Evolutionary conservation across 179 eudicot species (phyloP).

Genomic region (Drosera spatulata): DNA sequence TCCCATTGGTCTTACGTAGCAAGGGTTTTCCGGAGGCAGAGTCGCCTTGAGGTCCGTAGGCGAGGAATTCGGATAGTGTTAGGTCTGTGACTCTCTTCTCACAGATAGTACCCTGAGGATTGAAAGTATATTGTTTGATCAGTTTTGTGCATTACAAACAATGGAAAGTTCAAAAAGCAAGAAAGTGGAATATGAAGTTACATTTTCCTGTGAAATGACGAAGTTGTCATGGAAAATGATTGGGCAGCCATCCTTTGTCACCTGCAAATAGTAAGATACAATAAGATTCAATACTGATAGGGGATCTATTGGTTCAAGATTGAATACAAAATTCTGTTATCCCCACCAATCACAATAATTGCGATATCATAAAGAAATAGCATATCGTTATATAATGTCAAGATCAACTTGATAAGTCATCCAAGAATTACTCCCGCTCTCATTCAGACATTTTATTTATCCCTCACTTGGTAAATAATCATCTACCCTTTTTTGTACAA

Average conservation of each 20-base stretch:
- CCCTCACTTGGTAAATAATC: too few relatives aligned
- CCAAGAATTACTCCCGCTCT: too few relatives aligned
- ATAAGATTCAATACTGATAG: too few relatives aligned
- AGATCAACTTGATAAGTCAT: too few relatives aligned
- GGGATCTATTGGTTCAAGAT: background rate
- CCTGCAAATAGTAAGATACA: conserved; percentile 32
- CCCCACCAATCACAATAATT: too few relatives aligned
- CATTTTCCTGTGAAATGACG: conserved; percentile 52
- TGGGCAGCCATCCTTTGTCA: conserved; percentile 64
- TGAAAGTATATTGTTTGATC: background rate
- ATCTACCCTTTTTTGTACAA: too few relatives aligned
- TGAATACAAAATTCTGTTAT: background rate
- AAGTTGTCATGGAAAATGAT: conserved; percentile 67
- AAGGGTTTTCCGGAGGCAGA: conserved; percentile 37
- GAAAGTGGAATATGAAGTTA: conserved; percentile 15
- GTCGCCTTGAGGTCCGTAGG: conserved; percentile 67
- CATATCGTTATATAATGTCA: too few relatives aligned
- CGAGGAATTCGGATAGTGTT: conserved; percentile 44
- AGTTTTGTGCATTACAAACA: background rate
- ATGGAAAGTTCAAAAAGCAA: background rate
- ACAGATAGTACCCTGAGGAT: conserved; percentile 41
- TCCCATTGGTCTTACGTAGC: conserved; percentile 56
- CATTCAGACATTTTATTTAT: too few relatives aligned
- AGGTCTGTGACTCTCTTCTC: conserved; percentile 73
- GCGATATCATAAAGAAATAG: too few relatives aligned